These are phyloP conservation scores for Cryomyces minteri DNA, from an alignment of 495 filamentous ascomycete genomes.

Conservation along the genomic window DNA sequence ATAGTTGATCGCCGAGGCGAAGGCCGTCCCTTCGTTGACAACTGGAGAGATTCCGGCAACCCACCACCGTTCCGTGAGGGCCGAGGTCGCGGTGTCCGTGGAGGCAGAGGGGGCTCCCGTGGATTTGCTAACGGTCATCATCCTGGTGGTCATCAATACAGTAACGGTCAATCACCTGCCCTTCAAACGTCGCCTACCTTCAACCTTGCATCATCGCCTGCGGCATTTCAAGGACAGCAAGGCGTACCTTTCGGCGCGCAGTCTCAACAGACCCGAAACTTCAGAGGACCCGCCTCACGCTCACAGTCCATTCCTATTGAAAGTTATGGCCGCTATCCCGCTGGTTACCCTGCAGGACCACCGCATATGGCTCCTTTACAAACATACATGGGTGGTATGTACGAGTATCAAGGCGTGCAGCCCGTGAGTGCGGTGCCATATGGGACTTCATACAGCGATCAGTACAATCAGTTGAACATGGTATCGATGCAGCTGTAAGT, in stretches of 20 bases:
- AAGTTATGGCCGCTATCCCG: slow-evolving; percentile 10
- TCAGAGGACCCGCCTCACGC: slow-evolving; percentile 10
- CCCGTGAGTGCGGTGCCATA: slow-evolving; percentile 48
- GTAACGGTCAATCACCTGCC: too few relatives aligned
- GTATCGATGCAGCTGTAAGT: slow-evolving; percentile 51
- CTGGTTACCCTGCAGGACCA: slow-evolving; percentile 8
- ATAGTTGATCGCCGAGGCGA: too few relatives aligned
- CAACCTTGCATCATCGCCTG: not conserved
- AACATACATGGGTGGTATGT: slow-evolving; percentile 10
- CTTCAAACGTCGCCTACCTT: too few relatives aligned
- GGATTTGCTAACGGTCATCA: too few relatives aligned
- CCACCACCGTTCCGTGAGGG: too few relatives aligned
- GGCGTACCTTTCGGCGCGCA: slow-evolving; percentile 3
- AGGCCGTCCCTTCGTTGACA: too few relatives aligned
- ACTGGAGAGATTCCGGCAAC: too few relatives aligned
- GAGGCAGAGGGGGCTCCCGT: too few relatives aligned
- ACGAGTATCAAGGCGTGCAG: slow-evolving; percentile 21
- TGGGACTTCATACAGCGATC: slow-evolving; percentile 34
- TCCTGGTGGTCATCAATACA: too few relatives aligned
- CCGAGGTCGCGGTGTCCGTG: too few relatives aligned
- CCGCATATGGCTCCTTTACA: slow-evolving; percentile 10
- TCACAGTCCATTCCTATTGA: slow-evolving; percentile 19
- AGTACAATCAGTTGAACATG: slow-evolving; percentile 33
- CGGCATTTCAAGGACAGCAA: slow-evolving; percentile 9
- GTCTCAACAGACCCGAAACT: slow-evolving; percentile 3